Base-by-base conservation (phyloP, 2,329 filamentous ascomycete species). In the Aspergillus bombycis region DNA sequence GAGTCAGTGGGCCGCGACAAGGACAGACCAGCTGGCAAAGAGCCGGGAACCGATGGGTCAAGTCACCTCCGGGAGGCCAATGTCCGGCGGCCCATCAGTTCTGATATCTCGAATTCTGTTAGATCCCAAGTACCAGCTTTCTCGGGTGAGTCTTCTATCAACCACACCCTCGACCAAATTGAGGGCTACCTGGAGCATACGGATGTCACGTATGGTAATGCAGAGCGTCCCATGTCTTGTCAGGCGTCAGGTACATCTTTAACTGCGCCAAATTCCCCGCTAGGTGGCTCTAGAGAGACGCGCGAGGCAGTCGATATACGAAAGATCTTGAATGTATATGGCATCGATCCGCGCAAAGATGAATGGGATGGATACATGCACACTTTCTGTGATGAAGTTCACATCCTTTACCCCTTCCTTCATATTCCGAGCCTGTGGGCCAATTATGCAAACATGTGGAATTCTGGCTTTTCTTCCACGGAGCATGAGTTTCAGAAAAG, bases 321-420 rank as follows among this genome's bases (percentile, higher is more conserved):
- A 5, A 57, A 58, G 2, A 16, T 67, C 11, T 32, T 69, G 3
- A 46, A 46, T 23, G 30, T n/a, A 0, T 62, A 66, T 36, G 64
- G 59, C 19, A 61, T 71, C 8, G 36, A 57, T 4, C 64, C 66
- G 1, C 38, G 64, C 16, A 48, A 53, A 32, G 16, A 32, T 0
- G 64, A 66, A 43, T 71, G 69, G 68, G 61, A 68, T 38, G 54
- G 21, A 2, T 58, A 66, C 11, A 52, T 71, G 55, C 52, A 60
- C 38, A 67, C 53, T 0, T 72, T 70, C 53, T 71, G 65, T 43
- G 65, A 69, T 1, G 68, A 72, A 50, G 64, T 71, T 1, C 69
- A 72, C 26, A 61, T 68, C 16, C 38, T 72, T 6, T 70, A 71
- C 36, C 71, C 71, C 1, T 71, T 72, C 32, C 52, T 72, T 16